A percentile compares a stretch with the other conserved stretches of the same genome.
Conservation (phyloP, 75 land plant genomes). For the Sequoia sempervirens region DNA sequence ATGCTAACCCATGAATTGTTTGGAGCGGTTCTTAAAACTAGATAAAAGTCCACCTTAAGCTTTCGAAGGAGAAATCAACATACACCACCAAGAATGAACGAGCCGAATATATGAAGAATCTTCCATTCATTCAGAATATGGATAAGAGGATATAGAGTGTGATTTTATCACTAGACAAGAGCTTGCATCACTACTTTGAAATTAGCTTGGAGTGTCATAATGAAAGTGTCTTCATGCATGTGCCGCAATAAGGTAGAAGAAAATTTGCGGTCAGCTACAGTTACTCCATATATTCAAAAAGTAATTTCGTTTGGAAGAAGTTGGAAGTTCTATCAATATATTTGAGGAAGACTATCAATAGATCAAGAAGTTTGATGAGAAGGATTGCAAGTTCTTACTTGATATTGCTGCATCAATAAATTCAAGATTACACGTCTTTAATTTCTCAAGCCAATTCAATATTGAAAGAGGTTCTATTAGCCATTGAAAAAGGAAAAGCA, state of each 20-base stretch:
- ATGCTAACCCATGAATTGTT: too few relatives aligned
- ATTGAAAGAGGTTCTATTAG: slow-evolving; percentile 77
- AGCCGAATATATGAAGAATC: too few relatives aligned
- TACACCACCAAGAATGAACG: too few relatives aligned
- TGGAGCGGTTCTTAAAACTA: too few relatives aligned
- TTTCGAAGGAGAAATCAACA: too few relatives aligned
- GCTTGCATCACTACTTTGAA: slow-evolving; percentile 76
- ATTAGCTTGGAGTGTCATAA: slow-evolving; percentile 69
- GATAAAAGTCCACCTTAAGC: too few relatives aligned
- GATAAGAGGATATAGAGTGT: slow-evolving; percentile 78
- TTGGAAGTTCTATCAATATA: slow-evolving; percentile 42
- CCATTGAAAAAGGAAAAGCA: slow-evolving; percentile 84
- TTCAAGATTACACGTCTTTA: slow-evolving; percentile 93
- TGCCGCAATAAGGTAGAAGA: slow-evolving; percentile 97
- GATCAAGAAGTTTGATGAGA: slow-evolving; percentile 54
- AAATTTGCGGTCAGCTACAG: slow-evolving; percentile 72
- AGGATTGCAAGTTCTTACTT: slow-evolving; percentile 86
- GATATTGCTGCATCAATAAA: slow-evolving; percentile 91
- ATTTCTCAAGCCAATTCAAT: slow-evolving; percentile 91
- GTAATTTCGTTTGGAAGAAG: slow-evolving; percentile 47
- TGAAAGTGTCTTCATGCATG: slow-evolving; percentile 83
- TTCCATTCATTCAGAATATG: slow-evolving; percentile 92
- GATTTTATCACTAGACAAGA: slow-evolving; percentile 56
- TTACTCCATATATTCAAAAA: slow-evolving; percentile 63
- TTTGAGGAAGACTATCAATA: slow-evolving; percentile 64